Percentiles rank a stretch among this genome's conserved stretches.
phyloP scores from a whole-genome alignment of 2,329 filamentous ascomycete species.

The Monosporascus sp. region DNA sequence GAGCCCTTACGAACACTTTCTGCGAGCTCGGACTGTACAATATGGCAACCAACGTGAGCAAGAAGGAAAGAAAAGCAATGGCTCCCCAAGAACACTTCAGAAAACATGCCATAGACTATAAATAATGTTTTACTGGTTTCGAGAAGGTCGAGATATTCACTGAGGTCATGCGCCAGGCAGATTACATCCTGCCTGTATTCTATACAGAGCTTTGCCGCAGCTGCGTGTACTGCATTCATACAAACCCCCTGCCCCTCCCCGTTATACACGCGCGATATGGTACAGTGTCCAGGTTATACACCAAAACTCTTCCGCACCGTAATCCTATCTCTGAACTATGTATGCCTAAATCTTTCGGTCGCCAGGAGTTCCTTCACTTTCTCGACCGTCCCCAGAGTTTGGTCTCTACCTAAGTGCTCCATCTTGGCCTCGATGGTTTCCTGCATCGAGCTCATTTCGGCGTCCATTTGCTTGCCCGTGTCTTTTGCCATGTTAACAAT shows the following conservation, averaged over 20 bases:
- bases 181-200: too few relatives aligned
- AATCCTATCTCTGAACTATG: constrained; percentile 11
- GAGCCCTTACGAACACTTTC: too few relatives aligned
- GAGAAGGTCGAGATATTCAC: too few relatives aligned
- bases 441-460: constrained; percentile 25
- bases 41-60: too few relatives aligned
- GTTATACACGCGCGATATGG: neutral
- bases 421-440: constrained; percentile 45
- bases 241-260: too few relatives aligned
- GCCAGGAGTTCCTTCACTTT: constrained; percentile 54
- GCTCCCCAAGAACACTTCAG: too few relatives aligned
- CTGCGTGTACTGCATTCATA: neutral
- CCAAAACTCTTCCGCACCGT: neutral
- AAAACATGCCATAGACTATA: too few relatives aligned
- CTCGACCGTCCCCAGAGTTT: constrained; percentile 43
- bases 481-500: constrained; percentile 29
- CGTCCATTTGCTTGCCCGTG: constrained; percentile 46
- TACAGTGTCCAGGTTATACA: neutral
- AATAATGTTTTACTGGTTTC: too few relatives aligned
- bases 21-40: too few relatives aligned
- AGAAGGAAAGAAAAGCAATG: too few relatives aligned
- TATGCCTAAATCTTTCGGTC: constrained; percentile 40
- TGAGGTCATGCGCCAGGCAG: too few relatives aligned
- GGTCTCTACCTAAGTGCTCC: constrained; percentile 50
- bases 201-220: neutral